phyloP scores from a whole-genome alignment of 495 filamentous ascomycete genomes.

The Aspergillus affinis region DNA sequence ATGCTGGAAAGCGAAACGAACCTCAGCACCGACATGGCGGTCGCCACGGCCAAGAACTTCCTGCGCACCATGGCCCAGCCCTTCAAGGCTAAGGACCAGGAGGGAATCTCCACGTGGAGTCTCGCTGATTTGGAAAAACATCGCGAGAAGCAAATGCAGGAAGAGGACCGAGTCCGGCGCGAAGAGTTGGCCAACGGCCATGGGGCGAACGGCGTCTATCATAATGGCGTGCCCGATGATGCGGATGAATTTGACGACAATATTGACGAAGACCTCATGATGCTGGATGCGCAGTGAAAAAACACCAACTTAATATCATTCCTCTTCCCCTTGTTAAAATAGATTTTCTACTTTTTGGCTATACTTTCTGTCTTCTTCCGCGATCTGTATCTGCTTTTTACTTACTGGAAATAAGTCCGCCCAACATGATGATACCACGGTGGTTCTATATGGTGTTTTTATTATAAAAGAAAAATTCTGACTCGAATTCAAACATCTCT shows the following conservation, averaged over 20 bases:
- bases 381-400: not conserved
- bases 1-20: constrained; percentile 81
- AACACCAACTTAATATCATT: not conserved
- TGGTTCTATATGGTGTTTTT: constrained; percentile 5
- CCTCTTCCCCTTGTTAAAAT: not conserved
- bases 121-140: constrained; percentile 72
- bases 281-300: constrained; percentile 59
- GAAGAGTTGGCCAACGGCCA: constrained; percentile 29
- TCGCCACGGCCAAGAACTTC: constrained; percentile 85
- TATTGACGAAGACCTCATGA: constrained; percentile 57
- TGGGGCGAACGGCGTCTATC: constrained; percentile 24
- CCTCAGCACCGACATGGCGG: constrained; percentile 92
- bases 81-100: constrained; percentile 77
- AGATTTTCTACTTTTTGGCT: not conserved
- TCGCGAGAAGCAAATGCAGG: constrained; percentile 65
- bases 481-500: not conserved
- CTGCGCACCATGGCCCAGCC: constrained; percentile 87
- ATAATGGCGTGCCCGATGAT: constrained; percentile 23
- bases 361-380: not conserved
- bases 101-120: constrained; percentile 91
- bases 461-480: not conserved
- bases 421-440: constrained; percentile 7
- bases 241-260: constrained; percentile 61
- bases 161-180: constrained; percentile 56
- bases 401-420: not conserved